A percentile compares a stretch with the other conserved stretches of the same genome.
phyloP scores from a whole-genome alignment of 768 basidiomycete species.

The Rhodotorula paludigena region DNA sequence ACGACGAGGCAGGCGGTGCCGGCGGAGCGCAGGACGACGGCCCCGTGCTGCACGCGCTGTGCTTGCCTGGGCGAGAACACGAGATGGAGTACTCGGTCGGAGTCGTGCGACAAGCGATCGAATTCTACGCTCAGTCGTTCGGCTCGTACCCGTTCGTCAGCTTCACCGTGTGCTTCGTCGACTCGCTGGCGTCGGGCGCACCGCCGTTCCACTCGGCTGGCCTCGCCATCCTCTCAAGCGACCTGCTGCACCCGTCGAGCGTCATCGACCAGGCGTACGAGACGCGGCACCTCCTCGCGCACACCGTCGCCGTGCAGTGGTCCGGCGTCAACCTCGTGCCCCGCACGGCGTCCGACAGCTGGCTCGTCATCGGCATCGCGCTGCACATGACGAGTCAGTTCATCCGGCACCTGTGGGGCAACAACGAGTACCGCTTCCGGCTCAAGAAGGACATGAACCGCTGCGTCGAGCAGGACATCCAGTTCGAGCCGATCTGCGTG shows the following conservation, averaged over 20 bases:
- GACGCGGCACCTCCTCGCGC: constrained; percentile 74
- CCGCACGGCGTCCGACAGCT: constrained; percentile 85
- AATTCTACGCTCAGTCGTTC: constrained; percentile 81
- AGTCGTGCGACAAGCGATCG: constrained; percentile 82
- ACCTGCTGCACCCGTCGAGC: constrained; percentile 78
- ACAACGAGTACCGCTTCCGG: constrained; percentile 92
- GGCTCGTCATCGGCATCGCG: constrained; percentile 93
- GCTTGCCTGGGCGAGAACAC: constrained; percentile 78
- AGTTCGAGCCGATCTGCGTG: constrained; percentile 91
- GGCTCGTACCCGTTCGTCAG: constrained; percentile 95
- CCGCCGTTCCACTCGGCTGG: constrained; percentile 76
- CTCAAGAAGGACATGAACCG: constrained; percentile 95
- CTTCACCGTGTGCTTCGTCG: constrained; percentile 89
- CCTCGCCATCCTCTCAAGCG: constrained; percentile 68
- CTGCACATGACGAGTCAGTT: constrained; percentile 85
- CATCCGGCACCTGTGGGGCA: constrained; percentile 78
- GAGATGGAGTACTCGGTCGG: constrained; percentile 65
- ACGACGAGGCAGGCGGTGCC: constrained; percentile 57
- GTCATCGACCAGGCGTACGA: constrained; percentile 91
- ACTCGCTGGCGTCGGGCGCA: constrained; percentile 52
- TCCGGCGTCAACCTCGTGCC: constrained; percentile 91
- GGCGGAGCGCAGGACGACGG: constrained; percentile 33
- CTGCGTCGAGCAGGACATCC: constrained; percentile 78
- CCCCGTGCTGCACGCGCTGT: constrained; percentile 74
- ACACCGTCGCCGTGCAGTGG: constrained; percentile 94